phyloP scores from a whole-genome alignment of 2,329 filamentous ascomycete species.

The Hansfordia pulvinata region DNA sequence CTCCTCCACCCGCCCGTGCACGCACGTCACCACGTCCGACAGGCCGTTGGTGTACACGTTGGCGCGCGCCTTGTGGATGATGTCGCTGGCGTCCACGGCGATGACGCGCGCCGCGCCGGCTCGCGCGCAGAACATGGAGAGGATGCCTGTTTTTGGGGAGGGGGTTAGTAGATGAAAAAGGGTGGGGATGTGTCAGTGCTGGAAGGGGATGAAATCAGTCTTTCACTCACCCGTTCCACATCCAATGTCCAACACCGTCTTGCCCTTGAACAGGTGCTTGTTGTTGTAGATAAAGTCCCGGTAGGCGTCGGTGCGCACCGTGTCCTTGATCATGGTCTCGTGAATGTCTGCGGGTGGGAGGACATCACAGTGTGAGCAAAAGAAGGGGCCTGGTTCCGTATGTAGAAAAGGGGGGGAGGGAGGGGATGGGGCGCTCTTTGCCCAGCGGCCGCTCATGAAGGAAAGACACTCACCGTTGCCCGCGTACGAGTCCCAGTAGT shows the following conservation, averaged over 20 bases:
- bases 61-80: constrained; percentile 74
- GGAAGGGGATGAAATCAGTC: too few relatives aligned
- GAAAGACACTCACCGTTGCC: constrained; percentile 34
- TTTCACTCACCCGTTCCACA: constrained; percentile 51
- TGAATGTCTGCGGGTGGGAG: constrained; percentile 56
- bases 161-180: background rate
- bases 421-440: too few relatives aligned
- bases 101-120: constrained; percentile 79
- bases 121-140: constrained; percentile 89
- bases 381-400: background rate
- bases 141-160: constrained; percentile 45
- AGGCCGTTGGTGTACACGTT: constrained; percentile 76
- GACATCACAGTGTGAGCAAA: background rate
- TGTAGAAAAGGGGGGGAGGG: constrained; percentile 1
- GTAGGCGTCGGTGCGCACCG: constrained; percentile 79
- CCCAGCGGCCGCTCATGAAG: too few relatives aligned
- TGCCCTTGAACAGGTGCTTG: constrained; percentile 74
- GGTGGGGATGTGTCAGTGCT: background rate
- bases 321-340: constrained; percentile 90
- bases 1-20: constrained; percentile 81
- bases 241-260: constrained; percentile 81
- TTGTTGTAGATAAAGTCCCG: constrained; percentile 91
- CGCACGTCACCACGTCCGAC: constrained; percentile 58
- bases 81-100: constrained; percentile 84
- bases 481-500: constrained; percentile 50